Conservation (phyloP, 768 basidiomycete genomes). For the Termitomyces sp. region DNA sequence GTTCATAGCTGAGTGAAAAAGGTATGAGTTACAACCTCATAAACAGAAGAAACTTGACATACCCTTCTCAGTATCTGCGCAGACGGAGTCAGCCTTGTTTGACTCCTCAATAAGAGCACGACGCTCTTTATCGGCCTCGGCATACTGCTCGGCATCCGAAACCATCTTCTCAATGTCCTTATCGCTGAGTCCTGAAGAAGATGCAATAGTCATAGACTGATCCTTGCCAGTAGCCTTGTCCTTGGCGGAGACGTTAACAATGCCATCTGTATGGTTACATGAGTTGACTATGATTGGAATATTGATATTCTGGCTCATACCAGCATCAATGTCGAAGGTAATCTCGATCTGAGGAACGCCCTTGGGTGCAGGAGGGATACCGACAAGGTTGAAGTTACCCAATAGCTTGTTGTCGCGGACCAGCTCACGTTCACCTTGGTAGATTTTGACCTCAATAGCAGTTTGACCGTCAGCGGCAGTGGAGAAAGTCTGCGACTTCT, state of each 20-base stretch:
- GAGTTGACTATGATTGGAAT: background rate
- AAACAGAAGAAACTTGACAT: slow-evolving; percentile 15
- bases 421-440: slow-evolving; percentile 98
- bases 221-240: slow-evolving; percentile 89
- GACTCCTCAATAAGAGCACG: slow-evolving; percentile 89
- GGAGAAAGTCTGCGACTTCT: slow-evolving; percentile 99
- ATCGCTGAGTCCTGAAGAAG: slow-evolving; percentile 93
- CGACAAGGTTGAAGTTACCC: slow-evolving; percentile 99
- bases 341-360: slow-evolving; percentile 85
- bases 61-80: slow-evolving; percentile 95
- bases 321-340: slow-evolving; percentile 96
- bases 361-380: slow-evolving; percentile 86
- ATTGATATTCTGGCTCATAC: slow-evolving; percentile 32
- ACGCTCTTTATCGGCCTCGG: slow-evolving; percentile 89
- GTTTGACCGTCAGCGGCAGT: slow-evolving; percentile 99
- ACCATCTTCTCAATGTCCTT: slow-evolving; percentile 99
- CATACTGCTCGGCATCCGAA: slow-evolving; percentile 86
- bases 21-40: background rate
- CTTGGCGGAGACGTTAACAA: slow-evolving; percentile 96
- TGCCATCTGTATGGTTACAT: slow-evolving; percentile 56
- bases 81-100: slow-evolving; percentile 94
- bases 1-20: slow-evolving; percentile 60
- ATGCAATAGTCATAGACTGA: slow-evolving; percentile 96
- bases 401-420: slow-evolving; percentile 98
- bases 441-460: slow-evolving; percentile 99